These are phyloP conservation scores for Globisporangium yorkense DNA, from an alignment of 352 stramenopile species.

Conservation along the genomic window DNA sequence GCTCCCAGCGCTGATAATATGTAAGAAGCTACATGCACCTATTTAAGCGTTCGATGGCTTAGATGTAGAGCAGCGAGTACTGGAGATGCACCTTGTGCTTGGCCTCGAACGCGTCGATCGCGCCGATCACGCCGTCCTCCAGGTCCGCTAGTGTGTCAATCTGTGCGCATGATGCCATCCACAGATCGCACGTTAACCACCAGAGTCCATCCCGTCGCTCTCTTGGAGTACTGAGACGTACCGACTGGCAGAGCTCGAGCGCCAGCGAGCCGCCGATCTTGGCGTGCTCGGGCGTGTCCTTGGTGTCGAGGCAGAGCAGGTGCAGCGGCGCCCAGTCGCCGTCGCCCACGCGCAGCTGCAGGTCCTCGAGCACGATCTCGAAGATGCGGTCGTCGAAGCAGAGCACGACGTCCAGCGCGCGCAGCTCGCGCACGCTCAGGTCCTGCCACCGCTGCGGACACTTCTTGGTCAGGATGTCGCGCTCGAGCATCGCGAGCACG, in stretches of 20 bases:
- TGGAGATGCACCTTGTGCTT: conserved; percentile 55
- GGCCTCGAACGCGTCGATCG: conserved; percentile 52
- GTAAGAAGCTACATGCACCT: no score
- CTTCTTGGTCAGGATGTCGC: conserved; percentile 64
- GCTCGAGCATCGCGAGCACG: conserved; percentile 63
- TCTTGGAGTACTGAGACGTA: conserved; percentile 10
- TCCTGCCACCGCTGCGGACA: conserved; percentile 74
- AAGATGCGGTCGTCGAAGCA: conserved; percentile 83
- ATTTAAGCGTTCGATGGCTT: conserved; percentile 1
- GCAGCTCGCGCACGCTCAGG: conserved; percentile 48
- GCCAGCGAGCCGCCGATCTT: conserved; percentile 35
- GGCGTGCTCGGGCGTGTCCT: conserved; percentile 69
- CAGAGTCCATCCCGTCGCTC: no score
- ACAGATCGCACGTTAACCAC: no score
- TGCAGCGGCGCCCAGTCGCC: conserved; percentile 60
- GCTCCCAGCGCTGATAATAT: no score
- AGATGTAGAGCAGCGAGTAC: conserved; percentile 64
- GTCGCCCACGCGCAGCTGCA: conserved; percentile 51
- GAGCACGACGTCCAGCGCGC: conserved; percentile 61
- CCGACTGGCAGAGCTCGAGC: conserved; percentile 51
- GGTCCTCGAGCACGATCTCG: conserved; percentile 61
- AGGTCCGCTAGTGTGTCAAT: conserved; percentile 45
- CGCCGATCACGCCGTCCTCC: conserved; percentile 42
- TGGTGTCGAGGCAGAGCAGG: conserved; percentile 74
- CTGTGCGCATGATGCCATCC: conserved; percentile 13